Evolutionary conservation across 306 rosid species (phyloP), one percentile per base, ranked within the genome.

Genomic region (Quercus alba): DNA sequence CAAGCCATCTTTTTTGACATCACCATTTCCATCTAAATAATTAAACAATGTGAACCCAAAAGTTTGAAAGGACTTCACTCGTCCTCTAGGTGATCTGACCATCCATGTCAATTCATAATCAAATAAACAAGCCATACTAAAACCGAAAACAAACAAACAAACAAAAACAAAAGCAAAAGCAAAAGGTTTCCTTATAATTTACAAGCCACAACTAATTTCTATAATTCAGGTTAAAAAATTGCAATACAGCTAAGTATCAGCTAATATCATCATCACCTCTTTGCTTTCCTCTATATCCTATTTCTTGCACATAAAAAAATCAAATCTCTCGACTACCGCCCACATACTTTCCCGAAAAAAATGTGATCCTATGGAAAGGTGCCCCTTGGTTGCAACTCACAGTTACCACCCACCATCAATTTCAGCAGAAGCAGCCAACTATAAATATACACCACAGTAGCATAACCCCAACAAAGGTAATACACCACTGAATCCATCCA

Each of bases 181-280:
- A 38, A 80, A 70, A 72, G 33, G 25, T 58, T 8, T 12, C 58
- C 86, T 76, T 59, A 81, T 31, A 67, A 82, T 89, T 82, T 89
- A 89, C 93, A 85, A 78, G 72, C 78, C 87, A 76, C 80, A 82
- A 75, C 71, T 56, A 56, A 5, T 57, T 58, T 61, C 78, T 85
- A 73, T 74, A 52, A 77, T 86, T 74, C 46, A 71, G 82, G 77
- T 66, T 35, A 35, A 68, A 57, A 77, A 67, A 73, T 51, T 63
- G 82, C 63, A 83, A 77, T 72, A 35, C 73, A 76, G 76, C 84
- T 78, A 71, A 51, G 68, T 77, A 78, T 68, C 17, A 78, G 61
- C 78, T 77, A 76, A 31, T 25, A 75, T 75, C 67, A 76, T 75
- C 86, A 68, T 75, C 76, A 11, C 76, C 61, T 69, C 86, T 35